These are phyloP conservation scores for Pontederia paniculata DNA, from an alignment of 176 grass and related monocot species.

Conservation along the genomic window DNA sequence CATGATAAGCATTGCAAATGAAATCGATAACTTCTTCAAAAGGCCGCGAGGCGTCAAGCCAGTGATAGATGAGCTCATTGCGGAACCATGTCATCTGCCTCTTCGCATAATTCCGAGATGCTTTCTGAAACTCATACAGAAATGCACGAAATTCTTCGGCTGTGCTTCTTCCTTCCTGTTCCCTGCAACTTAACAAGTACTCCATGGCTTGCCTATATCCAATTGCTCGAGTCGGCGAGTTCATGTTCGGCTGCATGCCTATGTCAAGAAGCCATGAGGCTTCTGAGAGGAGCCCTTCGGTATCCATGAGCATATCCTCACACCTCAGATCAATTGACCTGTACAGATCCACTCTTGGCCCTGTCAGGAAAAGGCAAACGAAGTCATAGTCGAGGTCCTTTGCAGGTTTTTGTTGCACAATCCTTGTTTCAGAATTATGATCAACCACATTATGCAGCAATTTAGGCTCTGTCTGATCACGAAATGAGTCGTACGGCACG, in stretches of 20 bases:
- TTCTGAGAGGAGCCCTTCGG: conserved; percentile 59
- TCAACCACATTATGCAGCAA: neutral
- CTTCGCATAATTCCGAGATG: conserved; percentile 74
- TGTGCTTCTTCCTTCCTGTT: conserved; percentile 50
- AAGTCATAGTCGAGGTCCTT: conserved; percentile 52
- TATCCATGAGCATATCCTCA: conserved; percentile 68
- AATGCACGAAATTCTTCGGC: conserved; percentile 38
- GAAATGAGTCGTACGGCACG: conserved; percentile 44
- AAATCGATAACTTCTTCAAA: conserved; percentile 50
- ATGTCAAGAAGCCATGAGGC: conserved; percentile 72
- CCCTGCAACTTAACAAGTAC: conserved; percentile 54
- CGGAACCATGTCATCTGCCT: conserved; percentile 77
- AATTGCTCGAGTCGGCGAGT: conserved; percentile 53
- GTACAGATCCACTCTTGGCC: conserved; percentile 40
- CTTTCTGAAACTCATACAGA: conserved; percentile 44
- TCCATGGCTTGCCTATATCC: conserved; percentile 85
- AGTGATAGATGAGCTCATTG: conserved; percentile 61
- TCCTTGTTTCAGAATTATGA: neutral
- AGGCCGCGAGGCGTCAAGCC: conserved; percentile 48
- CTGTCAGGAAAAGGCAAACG: conserved; percentile 52
- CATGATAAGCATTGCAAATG: conserved; percentile 44
- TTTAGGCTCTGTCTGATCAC: conserved; percentile 4
- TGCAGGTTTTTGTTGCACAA: neutral
- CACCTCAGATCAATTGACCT: conserved; percentile 60
- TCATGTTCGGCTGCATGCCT: conserved; percentile 45